Evolutionary conservation across 2,329 filamentous ascomycete species (phyloP), one percentile per base, ranked within the genome.

Genomic region (Epichloe festucae): DNA sequence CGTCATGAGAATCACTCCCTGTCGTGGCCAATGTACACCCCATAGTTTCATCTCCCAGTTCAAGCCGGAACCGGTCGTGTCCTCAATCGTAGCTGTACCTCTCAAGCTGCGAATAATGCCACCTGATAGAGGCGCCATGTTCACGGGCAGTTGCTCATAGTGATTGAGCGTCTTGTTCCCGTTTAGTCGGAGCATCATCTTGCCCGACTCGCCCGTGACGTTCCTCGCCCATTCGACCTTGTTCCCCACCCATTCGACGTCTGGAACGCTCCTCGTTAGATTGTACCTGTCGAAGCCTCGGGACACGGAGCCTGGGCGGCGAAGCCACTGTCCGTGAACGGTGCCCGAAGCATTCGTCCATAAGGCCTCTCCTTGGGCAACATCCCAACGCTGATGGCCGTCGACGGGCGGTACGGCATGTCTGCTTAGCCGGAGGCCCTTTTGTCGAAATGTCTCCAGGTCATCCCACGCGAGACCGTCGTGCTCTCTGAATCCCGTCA

Each of bases 11-110:
- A 93, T 79, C 14, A 82, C 79, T 2, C 93, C 93, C 55, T 85
- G 79, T n/a, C 78, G 76, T 39, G 85, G 82, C 74, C 89, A 94
- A 70, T 97, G 91, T 4, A 94, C 77, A 3, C 93, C 93, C 66
- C 89, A 84, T 48, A 95, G 70, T 49, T 79, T 76, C 69, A 94
- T 81, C 58, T 90, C 84, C 82, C 86, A 90, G 58, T 81, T 86
- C 62, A 84, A 84, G 5, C 85, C 85, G 54, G 67, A 65, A 10
- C 68, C 79, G 75, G 58, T 78, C 79, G 52, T 79, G 60, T 93
- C 89, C 59, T 89, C 82, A 40, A 96, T 73, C 6, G 78, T 82
- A 49, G 91, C 70, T 6, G 81, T 79, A 1, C 82, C 87, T 52
- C 77, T 78, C 50, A 91, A 79, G 60, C 86, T 80, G 47, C 86